Evolutionary conservation across 257 asterid genomes (phyloP), one percentile per base, ranked within the genome.

Genomic region (Handroanthus guayacan): DNA sequence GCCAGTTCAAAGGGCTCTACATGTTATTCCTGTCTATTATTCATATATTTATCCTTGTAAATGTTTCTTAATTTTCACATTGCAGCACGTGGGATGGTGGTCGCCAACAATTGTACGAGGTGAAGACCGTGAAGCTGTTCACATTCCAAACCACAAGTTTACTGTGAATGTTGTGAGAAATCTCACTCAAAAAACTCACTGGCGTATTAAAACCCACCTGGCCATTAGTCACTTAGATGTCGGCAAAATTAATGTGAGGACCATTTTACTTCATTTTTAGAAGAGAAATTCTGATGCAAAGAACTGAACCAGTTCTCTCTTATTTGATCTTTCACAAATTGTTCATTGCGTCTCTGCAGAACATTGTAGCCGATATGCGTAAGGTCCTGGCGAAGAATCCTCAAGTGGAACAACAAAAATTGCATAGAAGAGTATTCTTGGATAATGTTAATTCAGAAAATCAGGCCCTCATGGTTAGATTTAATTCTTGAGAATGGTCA

Each of bases 1-100:
- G 43, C 61, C n/a, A 41, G 38, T 43, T 75, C 13, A 31, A 11
- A 48, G 55, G 20, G 3, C 61, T 74, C 37, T 36, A 34, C 62
- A 50, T 74, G 51, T 11, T 7, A 5, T 67, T 17, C 13, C 60
- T 45, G 16, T 25, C 17, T 55, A 9, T 39, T 48, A 9, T 34
- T 25, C 37, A 9, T 67, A 36, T 51, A 25, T 63, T 75, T 47
- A 17, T 44, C 70, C 37, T 77, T 67, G 39, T 77, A 44, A 56
- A 36, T 74, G 6, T 71, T 74, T 39, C 50, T 75, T 62, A 25
- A 37, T 79, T 78, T 69, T 77, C 61, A 64, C 69, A 60, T 73
- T 75, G 74, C 86, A 93, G 98, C 97, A 88, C 74, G 98, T 93
- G 57, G 98, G 98, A 14, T 93, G 98, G 98, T 93, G 98, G 98